phyloP scores from a whole-genome alignment of 2,329 filamentous ascomycete species.

The Cryphonectria parasitica region DNA sequence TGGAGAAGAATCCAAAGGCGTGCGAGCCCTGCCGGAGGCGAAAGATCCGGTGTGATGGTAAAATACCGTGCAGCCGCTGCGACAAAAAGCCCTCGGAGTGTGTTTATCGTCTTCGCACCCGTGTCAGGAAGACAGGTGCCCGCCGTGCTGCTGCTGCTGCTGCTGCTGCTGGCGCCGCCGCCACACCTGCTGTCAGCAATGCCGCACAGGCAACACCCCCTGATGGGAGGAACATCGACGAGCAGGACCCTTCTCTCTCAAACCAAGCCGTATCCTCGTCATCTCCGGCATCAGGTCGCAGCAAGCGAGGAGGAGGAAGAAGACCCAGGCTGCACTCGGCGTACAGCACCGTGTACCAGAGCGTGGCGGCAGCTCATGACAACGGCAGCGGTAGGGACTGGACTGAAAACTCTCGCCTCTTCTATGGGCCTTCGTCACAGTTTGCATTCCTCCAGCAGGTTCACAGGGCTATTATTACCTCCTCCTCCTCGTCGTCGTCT shows the following conservation, averaged over 20 bases:
- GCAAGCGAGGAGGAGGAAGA: conserved; percentile 10
- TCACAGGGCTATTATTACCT: conserved; percentile 35
- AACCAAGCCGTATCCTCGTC: neutral
- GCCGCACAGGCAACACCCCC: neutral
- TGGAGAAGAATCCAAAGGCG: conserved; percentile 31
- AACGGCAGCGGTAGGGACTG: conserved; percentile 17
- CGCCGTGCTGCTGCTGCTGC: conserved; percentile 18
- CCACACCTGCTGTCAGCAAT: neutral
- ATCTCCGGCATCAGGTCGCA: neutral
- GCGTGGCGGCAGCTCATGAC: conserved; percentile 27
- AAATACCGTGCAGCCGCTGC: conserved; percentile 29
- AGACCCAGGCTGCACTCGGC: conserved; percentile 16
- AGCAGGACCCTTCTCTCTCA: neutral
- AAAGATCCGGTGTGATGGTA: conserved; percentile 29
- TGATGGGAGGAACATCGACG: neutral
- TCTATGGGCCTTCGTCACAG: conserved; percentile 28
- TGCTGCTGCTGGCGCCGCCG: neutral
- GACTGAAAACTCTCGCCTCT: conserved; percentile 24
- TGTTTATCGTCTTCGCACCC: conserved; percentile 29
- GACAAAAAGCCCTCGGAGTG: conserved; percentile 27
- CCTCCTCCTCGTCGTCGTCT: neutral
- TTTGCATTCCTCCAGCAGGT: conserved; percentile 39
- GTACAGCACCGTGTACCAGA: conserved; percentile 25
- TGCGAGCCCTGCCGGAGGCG: conserved; percentile 29
- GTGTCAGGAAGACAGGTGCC: conserved; percentile 24